These are phyloP conservation scores for Heterobasidion occidentale DNA, from an alignment of 1,284 basidiomycete genomes.

Conservation along the genomic window DNA sequence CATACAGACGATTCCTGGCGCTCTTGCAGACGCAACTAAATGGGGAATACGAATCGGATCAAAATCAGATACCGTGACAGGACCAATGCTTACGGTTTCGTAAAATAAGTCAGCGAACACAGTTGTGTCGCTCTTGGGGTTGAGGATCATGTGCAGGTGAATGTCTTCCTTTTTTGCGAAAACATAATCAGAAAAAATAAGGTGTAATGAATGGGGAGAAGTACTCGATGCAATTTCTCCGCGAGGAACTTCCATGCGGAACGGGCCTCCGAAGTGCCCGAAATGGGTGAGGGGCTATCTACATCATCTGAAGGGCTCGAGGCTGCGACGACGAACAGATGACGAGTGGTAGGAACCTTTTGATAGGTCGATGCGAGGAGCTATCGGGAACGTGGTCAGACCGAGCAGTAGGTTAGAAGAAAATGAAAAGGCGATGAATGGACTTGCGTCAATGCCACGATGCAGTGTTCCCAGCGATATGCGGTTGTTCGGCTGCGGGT, in stretches of 20 bases:
- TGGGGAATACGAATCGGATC: neutral
- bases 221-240: conserved; percentile 39
- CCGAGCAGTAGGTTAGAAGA: conserved; percentile 6
- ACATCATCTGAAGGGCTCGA: conserved; percentile 31
- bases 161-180: conserved; percentile 37
- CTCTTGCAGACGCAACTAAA: conserved; percentile 19
- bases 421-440: neutral
- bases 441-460: conserved; percentile 36
- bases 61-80: neutral
- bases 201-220: conserved; percentile 1
- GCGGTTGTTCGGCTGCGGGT: conserved; percentile 31
- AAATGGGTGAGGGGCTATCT: conserved; percentile 19
- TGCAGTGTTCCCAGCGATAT: conserved; percentile 35
- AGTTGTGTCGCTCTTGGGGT: conserved; percentile 32
- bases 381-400: conserved; percentile 16
- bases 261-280: conserved; percentile 30
- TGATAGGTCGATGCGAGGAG: conserved; percentile 29
- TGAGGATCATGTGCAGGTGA: conserved; percentile 51
- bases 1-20: conserved; percentile 25
- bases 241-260: conserved; percentile 31
- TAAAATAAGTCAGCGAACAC: conserved; percentile 42
- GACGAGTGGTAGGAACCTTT: conserved; percentile 32
- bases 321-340: conserved; percentile 50
- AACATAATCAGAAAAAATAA: neutral
- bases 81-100: conserved; percentile 36